These are phyloP conservation scores for Leptomonas seymouri DNA, from an alignment of 208 protist species.

Conservation along the genomic window DNA sequence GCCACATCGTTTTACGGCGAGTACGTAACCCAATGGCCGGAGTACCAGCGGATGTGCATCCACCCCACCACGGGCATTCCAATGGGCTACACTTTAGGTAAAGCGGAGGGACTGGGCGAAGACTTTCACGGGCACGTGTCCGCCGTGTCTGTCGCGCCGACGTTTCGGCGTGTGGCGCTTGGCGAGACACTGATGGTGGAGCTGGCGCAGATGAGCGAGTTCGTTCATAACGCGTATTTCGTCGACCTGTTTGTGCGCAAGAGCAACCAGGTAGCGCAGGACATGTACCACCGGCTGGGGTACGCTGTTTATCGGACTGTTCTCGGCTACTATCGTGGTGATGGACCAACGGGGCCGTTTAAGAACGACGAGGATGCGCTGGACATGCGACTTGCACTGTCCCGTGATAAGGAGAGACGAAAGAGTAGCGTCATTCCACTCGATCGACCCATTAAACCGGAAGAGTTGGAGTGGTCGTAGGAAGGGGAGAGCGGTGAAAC, in stretches of 20 bases:
- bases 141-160: conserved; percentile 98
- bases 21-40: conserved; percentile 97
- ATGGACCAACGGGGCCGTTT: conserved; percentile 55
- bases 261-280: conserved; percentile 97
- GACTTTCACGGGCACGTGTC: conserved; percentile 99
- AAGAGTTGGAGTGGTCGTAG: conserved; percentile 89
- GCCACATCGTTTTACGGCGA: conserved; percentile 97
- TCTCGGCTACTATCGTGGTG: conserved; percentile 82
- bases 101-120: conserved; percentile 95
- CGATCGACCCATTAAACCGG: conserved; percentile 65
- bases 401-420: conserved; percentile 83
- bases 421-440: conserved; percentile 82
- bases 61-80: conserved; percentile 85
- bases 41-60: conserved; percentile 94
- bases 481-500: not conserved
- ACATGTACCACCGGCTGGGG: conserved; percentile 98
- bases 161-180: conserved; percentile 96
- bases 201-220: conserved; percentile 89
- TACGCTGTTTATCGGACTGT: conserved; percentile 98
- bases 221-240: conserved; percentile 97
- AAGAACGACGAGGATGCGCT: conserved; percentile 87
- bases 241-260: conserved; percentile 99
- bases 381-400: conserved; percentile 98
- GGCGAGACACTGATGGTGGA: conserved; percentile 95
- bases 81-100: conserved; percentile 98